Percentiles rank a stretch among this genome's conserved stretches.
Evolutionary conservation across 2,329 filamentous ascomycete genomes (phyloP).

Genomic region (Beauveria medogensis): DNA sequence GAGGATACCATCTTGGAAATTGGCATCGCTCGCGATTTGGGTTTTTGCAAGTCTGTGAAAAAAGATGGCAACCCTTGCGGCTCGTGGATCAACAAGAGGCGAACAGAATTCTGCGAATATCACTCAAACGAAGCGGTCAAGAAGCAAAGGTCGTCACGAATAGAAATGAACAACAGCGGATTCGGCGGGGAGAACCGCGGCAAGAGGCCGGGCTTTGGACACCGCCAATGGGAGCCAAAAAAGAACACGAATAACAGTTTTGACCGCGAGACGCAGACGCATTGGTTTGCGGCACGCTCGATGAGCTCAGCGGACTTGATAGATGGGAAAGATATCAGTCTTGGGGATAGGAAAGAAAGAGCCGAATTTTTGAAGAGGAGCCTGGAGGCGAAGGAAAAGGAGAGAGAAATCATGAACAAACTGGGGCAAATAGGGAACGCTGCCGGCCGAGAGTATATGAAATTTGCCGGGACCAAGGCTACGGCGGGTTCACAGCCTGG

Average conservation of each 20-base stretch:
- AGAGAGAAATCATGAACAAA: slow-evolving; percentile 62
- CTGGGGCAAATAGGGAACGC: slow-evolving; percentile 57
- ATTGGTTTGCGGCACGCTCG: slow-evolving; percentile 44
- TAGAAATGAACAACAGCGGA: slow-evolving; percentile 71
- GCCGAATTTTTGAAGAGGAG: slow-evolving; percentile 59
- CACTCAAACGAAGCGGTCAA: slow-evolving; percentile 77
- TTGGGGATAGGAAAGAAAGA: slow-evolving; percentile 50
- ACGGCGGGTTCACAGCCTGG: neutral
- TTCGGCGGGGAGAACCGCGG: slow-evolving; percentile 29
- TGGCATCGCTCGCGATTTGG: slow-evolving; percentile 74
- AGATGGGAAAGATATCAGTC: slow-evolving; percentile 53
- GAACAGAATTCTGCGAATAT: slow-evolving; percentile 87
- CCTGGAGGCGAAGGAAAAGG: slow-evolving; percentile 60
- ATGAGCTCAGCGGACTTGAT: slow-evolving; percentile 54
- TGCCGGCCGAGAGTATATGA: slow-evolving; percentile 65
- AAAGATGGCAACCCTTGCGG: slow-evolving; percentile 77
- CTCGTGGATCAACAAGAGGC: slow-evolving; percentile 78
- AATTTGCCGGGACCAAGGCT: slow-evolving; percentile 22
- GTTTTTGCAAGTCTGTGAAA: slow-evolving; percentile 77
- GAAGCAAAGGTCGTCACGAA: slow-evolving; percentile 55
- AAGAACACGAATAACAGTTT: slow-evolving; percentile 33
- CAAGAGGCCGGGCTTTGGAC: slow-evolving; percentile 14
- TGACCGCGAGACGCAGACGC: slow-evolving; percentile 50
- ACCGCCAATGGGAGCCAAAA: slow-evolving; percentile 16
- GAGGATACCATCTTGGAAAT: slow-evolving; percentile 87